phyloP scores from a whole-genome alignment of 2,329 filamentous ascomycete species.

The Monilinia aucupariae region DNA sequence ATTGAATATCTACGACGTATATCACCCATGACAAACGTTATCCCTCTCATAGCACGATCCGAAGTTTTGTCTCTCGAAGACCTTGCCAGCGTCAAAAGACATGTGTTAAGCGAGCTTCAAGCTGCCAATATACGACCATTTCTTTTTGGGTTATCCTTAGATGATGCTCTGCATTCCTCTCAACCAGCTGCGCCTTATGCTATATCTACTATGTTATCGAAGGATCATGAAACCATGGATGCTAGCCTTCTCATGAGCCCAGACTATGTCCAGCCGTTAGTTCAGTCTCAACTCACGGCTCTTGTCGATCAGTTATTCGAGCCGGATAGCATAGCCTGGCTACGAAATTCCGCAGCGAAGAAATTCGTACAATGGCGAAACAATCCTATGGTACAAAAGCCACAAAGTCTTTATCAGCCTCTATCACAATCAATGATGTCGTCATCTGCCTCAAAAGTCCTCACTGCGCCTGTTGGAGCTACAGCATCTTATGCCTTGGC shows the following conservation, averaged over 20 bases:
- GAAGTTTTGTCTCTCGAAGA: conserved; percentile 61
- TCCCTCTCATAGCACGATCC: conserved; percentile 73
- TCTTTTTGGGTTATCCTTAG: conserved; percentile 45
- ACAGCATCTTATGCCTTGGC: conserved; percentile 54
- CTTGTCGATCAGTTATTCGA: conserved; percentile 75
- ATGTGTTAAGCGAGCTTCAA: conserved; percentile 51
- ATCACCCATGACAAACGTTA: conserved; percentile 70
- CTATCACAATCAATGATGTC: conserved; percentile 28
- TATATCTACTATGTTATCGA: conserved; percentile 66
- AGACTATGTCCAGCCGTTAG: conserved; percentile 77
- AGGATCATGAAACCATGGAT: conserved; percentile 80
- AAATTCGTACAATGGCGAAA: conserved; percentile 72
- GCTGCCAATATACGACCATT: conserved; percentile 59
- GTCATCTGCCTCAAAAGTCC: conserved; percentile 22
- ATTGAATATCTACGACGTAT: conserved; percentile 67
- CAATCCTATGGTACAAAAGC: conserved; percentile 31
- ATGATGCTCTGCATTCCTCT: conserved; percentile 21
- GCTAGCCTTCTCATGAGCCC: conserved; percentile 90
- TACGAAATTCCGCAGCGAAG: conserved; percentile 75
- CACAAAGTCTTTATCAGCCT: conserved; percentile 37
- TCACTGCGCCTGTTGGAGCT: conserved; percentile 31
- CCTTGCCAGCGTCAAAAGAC: conserved; percentile 53
- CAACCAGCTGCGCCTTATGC: conserved; percentile 55
- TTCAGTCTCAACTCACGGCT: conserved; percentile 64
- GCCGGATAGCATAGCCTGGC: conserved; percentile 68